Evolutionary conservation across 805 yeast genomes (phyloP).

Genomic region (Jamesozyma lodderae): DNA sequence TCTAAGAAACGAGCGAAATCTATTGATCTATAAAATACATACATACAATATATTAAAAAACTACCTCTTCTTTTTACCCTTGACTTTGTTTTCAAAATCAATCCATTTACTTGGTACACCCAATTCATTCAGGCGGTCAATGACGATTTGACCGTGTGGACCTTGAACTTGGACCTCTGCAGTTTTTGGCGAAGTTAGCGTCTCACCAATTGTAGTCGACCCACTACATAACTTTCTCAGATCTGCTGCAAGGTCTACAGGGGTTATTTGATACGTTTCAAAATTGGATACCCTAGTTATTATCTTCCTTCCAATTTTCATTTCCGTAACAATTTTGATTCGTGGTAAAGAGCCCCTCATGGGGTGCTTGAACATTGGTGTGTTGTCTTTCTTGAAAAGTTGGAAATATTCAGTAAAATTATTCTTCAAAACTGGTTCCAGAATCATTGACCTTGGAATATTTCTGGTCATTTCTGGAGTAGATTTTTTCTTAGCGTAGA

Average conservation of each 20-base stretch:
- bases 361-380: conserved; percentile 39
- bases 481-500: conserved; percentile 16
- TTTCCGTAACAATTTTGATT: conserved; percentile 58
- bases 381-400: conserved; percentile 31
- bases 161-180: conserved; percentile 85
- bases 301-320: conserved; percentile 71
- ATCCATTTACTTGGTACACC: conserved; percentile 66
- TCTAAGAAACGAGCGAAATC: no score
- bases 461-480: conserved; percentile 24
- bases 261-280: conserved; percentile 57
- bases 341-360: conserved; percentile 61
- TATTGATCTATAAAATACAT: no score
- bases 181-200: conserved; percentile 40
- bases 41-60: no score
- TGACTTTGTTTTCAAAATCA: conserved; percentile 51
- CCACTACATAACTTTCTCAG: conserved; percentile 80
- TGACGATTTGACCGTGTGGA: conserved; percentile 59
- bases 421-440: conserved; percentile 34
- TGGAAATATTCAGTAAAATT: conserved; percentile 44
- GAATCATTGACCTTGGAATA: conserved; percentile 37
- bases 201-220: conserved; percentile 64
- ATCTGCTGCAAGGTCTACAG: conserved; percentile 56
- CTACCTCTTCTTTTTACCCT: conserved; percentile 41
- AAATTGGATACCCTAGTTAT: conserved; percentile 66
- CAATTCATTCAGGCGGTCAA: conserved; percentile 46